Conservation (phyloP, 2,329 filamentous ascomycete genomes). For the Fusarium albosuccineum region DNA sequence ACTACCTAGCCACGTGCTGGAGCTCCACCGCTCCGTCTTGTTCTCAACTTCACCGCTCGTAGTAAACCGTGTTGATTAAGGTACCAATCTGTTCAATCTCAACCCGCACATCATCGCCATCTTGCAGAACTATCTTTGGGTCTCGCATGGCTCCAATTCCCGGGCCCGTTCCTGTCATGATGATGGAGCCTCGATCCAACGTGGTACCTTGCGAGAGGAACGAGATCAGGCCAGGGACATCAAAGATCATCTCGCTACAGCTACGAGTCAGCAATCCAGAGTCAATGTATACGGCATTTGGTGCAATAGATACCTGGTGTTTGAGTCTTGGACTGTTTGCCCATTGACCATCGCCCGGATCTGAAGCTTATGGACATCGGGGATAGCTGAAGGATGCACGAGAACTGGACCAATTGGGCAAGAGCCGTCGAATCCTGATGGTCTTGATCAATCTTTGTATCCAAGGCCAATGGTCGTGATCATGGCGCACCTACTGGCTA, state of each 20-base stretch:
- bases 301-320: not conserved
- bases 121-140: not conserved
- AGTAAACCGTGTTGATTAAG: not conserved
- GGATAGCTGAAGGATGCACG: not conserved
- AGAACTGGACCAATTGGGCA: not conserved
- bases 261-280: not conserved
- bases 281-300: no score
- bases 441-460: not conserved
- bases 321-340: not conserved
- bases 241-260: conserved; percentile 66
- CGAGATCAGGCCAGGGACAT: conserved; percentile 66
- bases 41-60: not conserved
- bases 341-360: not conserved
- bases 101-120: not conserved
- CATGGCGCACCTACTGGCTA: not conserved
- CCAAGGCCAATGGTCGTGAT: not conserved
- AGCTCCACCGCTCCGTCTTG: no score
- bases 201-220: conserved; percentile 72
- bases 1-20: no score
- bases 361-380: not conserved
- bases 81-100: not conserved
- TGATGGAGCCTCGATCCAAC: conserved; percentile 69
- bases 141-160: conserved; percentile 28
- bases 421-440: not conserved
- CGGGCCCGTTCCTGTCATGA: conserved; percentile 71